A percentile compares a stretch with the other conserved stretches of the same genome.
Conservation (phyloP, 805 yeast genomes). For the Spathaspora hagerdaliae region DNA sequence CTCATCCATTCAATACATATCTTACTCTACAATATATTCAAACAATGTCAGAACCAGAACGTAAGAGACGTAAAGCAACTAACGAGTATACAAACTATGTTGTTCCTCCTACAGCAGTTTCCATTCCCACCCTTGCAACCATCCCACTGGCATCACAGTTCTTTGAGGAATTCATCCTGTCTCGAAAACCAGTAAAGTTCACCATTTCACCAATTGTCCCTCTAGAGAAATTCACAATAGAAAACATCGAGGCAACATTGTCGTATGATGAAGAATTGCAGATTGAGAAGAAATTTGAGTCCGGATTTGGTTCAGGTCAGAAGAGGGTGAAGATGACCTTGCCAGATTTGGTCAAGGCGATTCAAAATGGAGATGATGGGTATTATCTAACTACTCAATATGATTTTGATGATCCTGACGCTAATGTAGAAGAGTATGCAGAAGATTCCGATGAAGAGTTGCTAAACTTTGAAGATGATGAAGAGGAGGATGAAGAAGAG, state of each 20-base stretch:
- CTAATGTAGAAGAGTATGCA: constrained; percentile 10
- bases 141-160: constrained; percentile 18
- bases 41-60: neutral
- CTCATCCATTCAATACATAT: too few relatives aligned
- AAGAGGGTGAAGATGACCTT: constrained; percentile 49
- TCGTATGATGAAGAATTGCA: constrained; percentile 37
- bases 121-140: neutral
- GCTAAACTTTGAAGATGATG: constrained; percentile 8
- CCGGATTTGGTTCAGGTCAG: constrained; percentile 62
- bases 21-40: too few relatives aligned
- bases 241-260: constrained; percentile 34
- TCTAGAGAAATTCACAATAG: constrained; percentile 27
- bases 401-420: constrained; percentile 35
- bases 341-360: constrained; percentile 41
- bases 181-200: constrained; percentile 47
- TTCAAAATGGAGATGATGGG: constrained; percentile 33
- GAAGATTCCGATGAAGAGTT: constrained; percentile 10
- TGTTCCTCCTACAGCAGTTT: neutral
- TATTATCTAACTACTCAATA: constrained; percentile 72
- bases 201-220: constrained; percentile 15
- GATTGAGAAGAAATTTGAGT: constrained; percentile 51
- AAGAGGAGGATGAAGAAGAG: constrained; percentile 8
- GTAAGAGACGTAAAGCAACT: neutral
- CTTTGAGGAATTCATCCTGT: constrained; percentile 33
- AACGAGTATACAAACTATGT: constrained; percentile 3